Evolutionary conservation across 768 basidiomycete genomes (phyloP).

Genomic region (Suillus sp.): DNA sequence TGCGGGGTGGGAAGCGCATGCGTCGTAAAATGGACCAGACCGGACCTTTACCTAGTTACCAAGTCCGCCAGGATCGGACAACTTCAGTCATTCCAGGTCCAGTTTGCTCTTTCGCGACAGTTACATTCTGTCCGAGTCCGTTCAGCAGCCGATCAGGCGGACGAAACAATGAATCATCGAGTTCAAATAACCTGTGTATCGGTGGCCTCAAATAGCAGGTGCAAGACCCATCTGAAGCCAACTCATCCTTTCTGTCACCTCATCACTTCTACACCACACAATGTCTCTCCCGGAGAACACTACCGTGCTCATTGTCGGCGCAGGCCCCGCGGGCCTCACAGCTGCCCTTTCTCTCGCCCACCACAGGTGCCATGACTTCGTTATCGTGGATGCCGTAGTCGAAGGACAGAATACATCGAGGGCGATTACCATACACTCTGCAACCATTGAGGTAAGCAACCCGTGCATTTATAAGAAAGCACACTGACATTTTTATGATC

Average conservation of each 20-base stretch:
- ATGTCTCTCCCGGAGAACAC: conserved; percentile 18
- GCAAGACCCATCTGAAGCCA: too few relatives aligned
- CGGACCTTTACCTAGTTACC: not conserved
- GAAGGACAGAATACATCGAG: conserved; percentile 39
- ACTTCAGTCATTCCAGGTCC: not conserved
- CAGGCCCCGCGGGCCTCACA: conserved; percentile 29
- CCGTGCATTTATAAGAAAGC: not conserved
- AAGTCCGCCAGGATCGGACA: not conserved
- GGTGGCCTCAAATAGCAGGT: too few relatives aligned
- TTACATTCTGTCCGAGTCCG: too few relatives aligned
- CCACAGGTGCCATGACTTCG: conserved; percentile 29
- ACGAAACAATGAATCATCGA: not conserved
- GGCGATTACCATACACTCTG: conserved; percentile 46
- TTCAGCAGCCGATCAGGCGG: not conserved
- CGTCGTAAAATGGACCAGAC: not conserved
- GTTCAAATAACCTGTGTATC: too few relatives aligned
- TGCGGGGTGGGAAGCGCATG: too few relatives aligned
- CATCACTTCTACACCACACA: not conserved
- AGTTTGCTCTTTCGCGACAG: not conserved
- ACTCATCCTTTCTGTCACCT: too few relatives aligned
- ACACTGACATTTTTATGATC: conserved; percentile 24
- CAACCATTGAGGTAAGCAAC: conserved; percentile 45
- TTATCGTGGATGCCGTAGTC: conserved; percentile 40
- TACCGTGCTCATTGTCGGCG: conserved; percentile 49
- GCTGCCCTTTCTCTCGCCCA: conserved; percentile 49